Evolutionary conservation across 2,329 filamentous ascomycete genomes (phyloP).

Genomic region (Ophiostoma australiae): DNA sequence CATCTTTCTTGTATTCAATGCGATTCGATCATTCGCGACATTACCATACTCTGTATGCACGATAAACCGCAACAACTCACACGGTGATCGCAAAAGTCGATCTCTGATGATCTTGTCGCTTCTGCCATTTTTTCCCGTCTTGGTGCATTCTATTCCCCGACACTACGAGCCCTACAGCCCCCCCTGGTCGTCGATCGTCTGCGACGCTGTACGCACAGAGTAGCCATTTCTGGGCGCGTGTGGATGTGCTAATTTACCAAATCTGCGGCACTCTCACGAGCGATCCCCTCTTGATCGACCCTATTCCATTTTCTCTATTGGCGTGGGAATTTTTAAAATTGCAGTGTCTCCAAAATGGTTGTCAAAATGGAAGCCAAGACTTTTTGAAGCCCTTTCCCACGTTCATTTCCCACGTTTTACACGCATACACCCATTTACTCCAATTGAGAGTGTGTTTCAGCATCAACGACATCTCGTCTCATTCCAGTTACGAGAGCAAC

Average conservation of each 20-base stretch:
- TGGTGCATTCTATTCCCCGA: background rate
- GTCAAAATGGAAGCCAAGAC: background rate
- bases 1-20: background rate
- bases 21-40: background rate
- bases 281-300: background rate
- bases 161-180: slow-evolving; percentile 10
- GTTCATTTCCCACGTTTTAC: too few species aligned
- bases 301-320: background rate
- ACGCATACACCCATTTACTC: too few species aligned
- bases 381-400: background rate
- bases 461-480: too few species aligned
- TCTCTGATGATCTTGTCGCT: background rate
- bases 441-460: too few species aligned
- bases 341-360: background rate
- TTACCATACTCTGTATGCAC: too few species aligned
- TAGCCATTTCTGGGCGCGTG: background rate
- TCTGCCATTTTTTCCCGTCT: background rate
- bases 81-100: background rate
- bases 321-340: background rate
- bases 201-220: background rate
- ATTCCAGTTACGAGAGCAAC: too few species aligned
- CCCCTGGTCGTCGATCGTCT: background rate
- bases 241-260: slow-evolving; percentile 8
- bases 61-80: background rate
- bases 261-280: background rate